Conservation (phyloP, 768 basidiomycete species). For the Amanita rubescens region DNA sequence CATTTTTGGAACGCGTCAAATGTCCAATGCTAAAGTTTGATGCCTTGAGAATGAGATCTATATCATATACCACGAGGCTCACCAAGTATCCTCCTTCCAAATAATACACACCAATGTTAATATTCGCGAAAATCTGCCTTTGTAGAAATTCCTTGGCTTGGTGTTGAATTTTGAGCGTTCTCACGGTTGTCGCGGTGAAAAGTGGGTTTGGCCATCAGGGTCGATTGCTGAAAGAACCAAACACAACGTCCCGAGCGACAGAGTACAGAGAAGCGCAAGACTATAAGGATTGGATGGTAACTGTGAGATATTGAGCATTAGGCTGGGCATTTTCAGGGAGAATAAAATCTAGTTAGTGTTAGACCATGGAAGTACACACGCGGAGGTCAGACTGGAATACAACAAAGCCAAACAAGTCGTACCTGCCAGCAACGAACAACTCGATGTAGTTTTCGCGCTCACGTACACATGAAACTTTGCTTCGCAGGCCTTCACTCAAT, state of each 20-base stretch:
- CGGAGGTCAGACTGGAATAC: no score
- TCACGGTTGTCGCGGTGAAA: background rate
- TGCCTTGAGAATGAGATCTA: background rate
- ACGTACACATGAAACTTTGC: background rate
- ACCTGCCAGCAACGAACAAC: background rate
- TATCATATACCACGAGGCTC: background rate
- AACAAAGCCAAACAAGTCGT: background rate
- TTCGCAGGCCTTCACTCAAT: background rate
- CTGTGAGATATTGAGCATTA: no score
- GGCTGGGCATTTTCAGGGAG: no score
- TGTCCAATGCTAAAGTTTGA: background rate
- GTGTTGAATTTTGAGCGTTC: background rate
- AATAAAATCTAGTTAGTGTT: no score
- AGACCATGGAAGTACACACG: no score
- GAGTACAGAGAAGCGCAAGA: no score
- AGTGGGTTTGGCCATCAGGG: background rate
- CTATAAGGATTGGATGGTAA: no score
- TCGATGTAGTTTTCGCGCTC: no score
- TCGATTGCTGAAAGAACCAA: background rate
- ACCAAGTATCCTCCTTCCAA: background rate
- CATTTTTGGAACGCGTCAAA: background rate
- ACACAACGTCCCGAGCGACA: background rate
- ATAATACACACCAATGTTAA: background rate
- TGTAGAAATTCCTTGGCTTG: background rate
- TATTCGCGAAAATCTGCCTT: no score